Evolutionary conservation across 257 asterid genomes (phyloP).

Genomic region (Solanum appendiculatum): DNA sequence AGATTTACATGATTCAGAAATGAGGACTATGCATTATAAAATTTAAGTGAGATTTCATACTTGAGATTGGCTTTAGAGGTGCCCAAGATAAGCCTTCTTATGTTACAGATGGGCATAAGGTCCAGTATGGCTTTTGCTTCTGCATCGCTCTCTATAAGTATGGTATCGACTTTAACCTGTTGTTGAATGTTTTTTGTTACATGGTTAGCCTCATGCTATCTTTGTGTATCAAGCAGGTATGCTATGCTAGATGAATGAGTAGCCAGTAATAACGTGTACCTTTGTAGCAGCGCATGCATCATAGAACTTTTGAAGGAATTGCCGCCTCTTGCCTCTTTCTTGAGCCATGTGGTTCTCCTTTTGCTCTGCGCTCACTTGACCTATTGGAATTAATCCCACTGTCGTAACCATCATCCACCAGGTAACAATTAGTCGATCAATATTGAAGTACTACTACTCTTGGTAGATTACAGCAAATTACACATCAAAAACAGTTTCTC

Average conservation of each 20-base stretch:
- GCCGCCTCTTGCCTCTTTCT: constrained; percentile 41
- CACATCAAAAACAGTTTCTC: not conserved
- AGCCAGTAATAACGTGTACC: constrained; percentile 19
- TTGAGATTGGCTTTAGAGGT: constrained; percentile 42
- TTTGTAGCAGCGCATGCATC: constrained; percentile 30
- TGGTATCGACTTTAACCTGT: constrained; percentile 63
- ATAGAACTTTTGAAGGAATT: constrained; percentile 42
- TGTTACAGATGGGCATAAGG: constrained; percentile 72
- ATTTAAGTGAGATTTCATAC: constrained; percentile 12
- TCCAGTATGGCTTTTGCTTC: constrained; percentile 69
- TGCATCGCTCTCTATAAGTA: constrained; percentile 58
- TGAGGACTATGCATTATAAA: not conserved
- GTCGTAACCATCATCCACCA: constrained; percentile 12
- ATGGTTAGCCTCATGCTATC: not conserved
- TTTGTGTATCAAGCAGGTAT: not conserved
- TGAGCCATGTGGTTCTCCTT: constrained; percentile 36
- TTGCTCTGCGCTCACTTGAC: constrained; percentile 57
- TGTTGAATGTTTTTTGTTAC: not conserved
- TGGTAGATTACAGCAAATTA: not conserved
- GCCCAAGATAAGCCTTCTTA: constrained; percentile 48
- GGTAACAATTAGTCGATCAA: not conserved
- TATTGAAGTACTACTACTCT: not conserved
- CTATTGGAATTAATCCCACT: constrained; percentile 60
- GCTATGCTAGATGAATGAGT: not conserved
- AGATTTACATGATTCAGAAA: not conserved